These are phyloP conservation scores for Pseudoneurospora amorphoporcata DNA, from an alignment of 495 filamentous ascomycete species.

Conservation along the genomic window DNA sequence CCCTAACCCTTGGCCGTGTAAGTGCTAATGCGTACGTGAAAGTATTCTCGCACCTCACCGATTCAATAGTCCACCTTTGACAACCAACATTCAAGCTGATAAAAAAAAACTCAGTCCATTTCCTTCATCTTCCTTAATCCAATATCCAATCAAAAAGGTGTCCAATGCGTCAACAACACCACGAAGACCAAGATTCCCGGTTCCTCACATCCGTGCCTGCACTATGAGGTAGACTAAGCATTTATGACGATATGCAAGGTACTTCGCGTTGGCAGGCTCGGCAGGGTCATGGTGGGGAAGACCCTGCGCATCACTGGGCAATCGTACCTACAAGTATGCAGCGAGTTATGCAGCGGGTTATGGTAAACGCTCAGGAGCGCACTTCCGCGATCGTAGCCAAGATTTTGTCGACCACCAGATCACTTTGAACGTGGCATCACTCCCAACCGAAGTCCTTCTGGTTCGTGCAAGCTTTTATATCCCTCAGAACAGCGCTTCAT, in stretches of 20 bases:
- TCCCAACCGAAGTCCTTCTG: background rate
- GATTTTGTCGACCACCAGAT: background rate
- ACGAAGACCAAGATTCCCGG: background rate
- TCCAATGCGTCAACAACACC: background rate
- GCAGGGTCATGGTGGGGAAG: background rate
- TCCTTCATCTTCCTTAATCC: background rate
- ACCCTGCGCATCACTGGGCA: background rate
- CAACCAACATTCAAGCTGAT: background rate
- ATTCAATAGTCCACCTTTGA: background rate
- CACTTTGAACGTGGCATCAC: background rate
- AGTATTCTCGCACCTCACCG: too few species aligned
- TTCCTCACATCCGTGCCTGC: background rate
- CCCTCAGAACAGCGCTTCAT: background rate
- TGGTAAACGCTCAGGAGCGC: background rate
- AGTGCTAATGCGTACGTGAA: background rate
- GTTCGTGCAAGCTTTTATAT: background rate
- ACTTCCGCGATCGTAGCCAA: background rate
- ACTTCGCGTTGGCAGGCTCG: background rate
- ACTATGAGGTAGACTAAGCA: background rate
- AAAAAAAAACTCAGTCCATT: too few species aligned
- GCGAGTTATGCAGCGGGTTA: background rate
- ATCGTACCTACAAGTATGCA: background rate
- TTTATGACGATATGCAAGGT: background rate
- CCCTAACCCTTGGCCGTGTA: background rate
- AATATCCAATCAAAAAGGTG: background rate